Base-by-base conservation (phyloP, 805 yeast species). In the Spathaspora sp. region DNA sequence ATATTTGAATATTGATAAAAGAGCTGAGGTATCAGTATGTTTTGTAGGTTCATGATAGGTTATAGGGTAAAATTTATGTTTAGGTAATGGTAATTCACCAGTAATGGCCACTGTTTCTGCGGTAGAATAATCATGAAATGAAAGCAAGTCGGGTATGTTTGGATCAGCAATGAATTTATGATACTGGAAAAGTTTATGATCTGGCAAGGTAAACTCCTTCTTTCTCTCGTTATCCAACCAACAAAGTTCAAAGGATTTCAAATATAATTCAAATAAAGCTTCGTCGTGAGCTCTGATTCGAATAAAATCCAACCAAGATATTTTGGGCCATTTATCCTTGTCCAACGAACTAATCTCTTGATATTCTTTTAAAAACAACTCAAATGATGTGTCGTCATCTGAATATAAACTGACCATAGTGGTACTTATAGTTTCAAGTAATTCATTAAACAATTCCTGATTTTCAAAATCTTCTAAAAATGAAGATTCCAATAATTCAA, bases 271-370 rank as follows among this genome's bases (percentile, higher is more conserved):
- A 10, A 67, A 53, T 28, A 72, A 63, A 2, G 59, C 62, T 26
- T 54, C 57, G 43, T 68, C 75, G 28, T 68, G 60, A 42, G 61
- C 54, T 20, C 66, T 60, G 5, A 64, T 48, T 17, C 58, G 62
- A 16, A 74, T 49, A 50, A 63, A 74, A 39, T 70, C 75, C 9
- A 66, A 53, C 78, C 77, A 74, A 26, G 69, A 57, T 8, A 67
- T 55, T 44, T 71, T 70, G 17, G 75, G 76, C 76, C 75, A 71
- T 14, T 52, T 50, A 0, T 64, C 57, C n/a, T 44, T 40, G 1
- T 53, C 47, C 38, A 72, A 58, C 9, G 60, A 51, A 49, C 67
- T 69, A 38, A 72, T 73, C 8, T 65, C 53, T 42, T 52, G 49
- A 49, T 60, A 74, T 1, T 76, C 65, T 10, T 58, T 51, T 44